Evolutionary conservation across 2,329 filamentous ascomycete genomes (phyloP).

Genomic region (Madurella fahalii): DNA sequence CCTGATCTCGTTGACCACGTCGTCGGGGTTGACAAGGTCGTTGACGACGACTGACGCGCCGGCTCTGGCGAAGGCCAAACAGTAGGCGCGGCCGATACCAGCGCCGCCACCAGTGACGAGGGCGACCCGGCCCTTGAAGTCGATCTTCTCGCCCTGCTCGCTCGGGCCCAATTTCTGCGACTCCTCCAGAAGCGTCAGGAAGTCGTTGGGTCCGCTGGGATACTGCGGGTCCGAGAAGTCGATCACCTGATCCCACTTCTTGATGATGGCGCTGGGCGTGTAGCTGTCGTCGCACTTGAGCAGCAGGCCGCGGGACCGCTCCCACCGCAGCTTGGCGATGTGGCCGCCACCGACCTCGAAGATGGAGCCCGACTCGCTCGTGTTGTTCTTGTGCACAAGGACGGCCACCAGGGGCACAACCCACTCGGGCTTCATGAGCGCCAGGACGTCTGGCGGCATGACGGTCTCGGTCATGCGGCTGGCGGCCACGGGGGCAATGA

Average conservation of each 20-base stretch:
- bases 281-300: slow-evolving; percentile 85
- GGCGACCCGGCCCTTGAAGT: slow-evolving; percentile 81
- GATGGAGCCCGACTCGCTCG: slow-evolving; percentile 76
- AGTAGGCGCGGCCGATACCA: slow-evolving; percentile 87
- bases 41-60: slow-evolving; percentile 89
- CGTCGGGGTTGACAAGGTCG: slow-evolving; percentile 88
- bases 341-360: slow-evolving; percentile 93
- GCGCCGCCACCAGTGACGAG: slow-evolving; percentile 84
- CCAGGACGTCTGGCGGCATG: slow-evolving; percentile 89
- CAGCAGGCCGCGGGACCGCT: slow-evolving; percentile 83
- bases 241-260: slow-evolving; percentile 83
- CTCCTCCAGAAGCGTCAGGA: slow-evolving; percentile 78
- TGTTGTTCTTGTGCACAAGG: slow-evolving; percentile 81
- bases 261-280: slow-evolving; percentile 81
- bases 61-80: slow-evolving; percentile 74
- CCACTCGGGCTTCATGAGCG: slow-evolving; percentile 86
- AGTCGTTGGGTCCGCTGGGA: slow-evolving; percentile 81
- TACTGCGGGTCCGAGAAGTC: slow-evolving; percentile 84
- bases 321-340: slow-evolving; percentile 90
- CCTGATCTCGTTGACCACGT: slow-evolving; percentile 87
- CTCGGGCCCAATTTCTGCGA: slow-evolving; percentile 73
- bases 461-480: slow-evolving; percentile 94
- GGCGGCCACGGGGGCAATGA: slow-evolving; percentile 91
- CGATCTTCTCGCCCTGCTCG: slow-evolving; percentile 66
- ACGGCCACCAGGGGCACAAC: slow-evolving; percentile 88